Percentiles rank a stretch among this genome's conserved stretches.
phyloP scores from a whole-genome alignment of 352 stramenopile genomes.

The Phytophthora syringae region DNA sequence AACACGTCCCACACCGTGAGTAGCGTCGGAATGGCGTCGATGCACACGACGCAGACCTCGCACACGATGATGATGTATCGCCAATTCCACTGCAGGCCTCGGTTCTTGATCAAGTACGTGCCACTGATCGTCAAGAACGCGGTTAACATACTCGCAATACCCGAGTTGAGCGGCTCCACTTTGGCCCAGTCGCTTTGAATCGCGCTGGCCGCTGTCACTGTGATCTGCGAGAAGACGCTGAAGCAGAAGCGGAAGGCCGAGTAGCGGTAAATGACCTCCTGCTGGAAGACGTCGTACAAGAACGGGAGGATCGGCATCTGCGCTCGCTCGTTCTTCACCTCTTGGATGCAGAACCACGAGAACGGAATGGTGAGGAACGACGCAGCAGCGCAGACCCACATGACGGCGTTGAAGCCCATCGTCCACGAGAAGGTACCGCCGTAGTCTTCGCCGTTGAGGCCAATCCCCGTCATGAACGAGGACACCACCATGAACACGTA shows the following conservation, averaged over 20 bases:
- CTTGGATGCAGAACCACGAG: conserved; percentile 39
- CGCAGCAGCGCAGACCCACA: conserved; percentile 34
- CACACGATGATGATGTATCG: conserved; percentile 39
- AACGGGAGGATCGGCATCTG: conserved; percentile 24
- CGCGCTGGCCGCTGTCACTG: conserved; percentile 42
- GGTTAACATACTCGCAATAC: conserved; percentile 44
- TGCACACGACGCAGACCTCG: conserved; percentile 41
- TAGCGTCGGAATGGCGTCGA: conserved; percentile 49
- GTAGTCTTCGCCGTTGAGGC: conserved; percentile 46
- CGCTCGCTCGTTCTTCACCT: conserved; percentile 21
- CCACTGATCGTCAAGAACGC: conserved; percentile 33
- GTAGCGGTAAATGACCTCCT: conserved; percentile 45
- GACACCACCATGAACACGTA: conserved; percentile 43
- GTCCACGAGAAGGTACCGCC: conserved; percentile 47
- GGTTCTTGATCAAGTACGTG: conserved; percentile 38
- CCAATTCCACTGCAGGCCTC: conserved; percentile 53
- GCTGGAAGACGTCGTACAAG: conserved; percentile 42
- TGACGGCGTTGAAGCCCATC: conserved; percentile 52
- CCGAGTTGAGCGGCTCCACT: conserved; percentile 59
- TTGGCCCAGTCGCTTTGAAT: conserved; percentile 53
- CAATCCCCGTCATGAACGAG: conserved; percentile 39
- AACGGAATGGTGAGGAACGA: conserved; percentile 35
- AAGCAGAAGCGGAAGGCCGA: conserved; percentile 47
- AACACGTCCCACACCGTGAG: conserved; percentile 65
- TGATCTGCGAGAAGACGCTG: conserved; percentile 45